Conservation (phyloP, 495 filamentous ascomycete genomes). For the Choiromyces venosus region DNA sequence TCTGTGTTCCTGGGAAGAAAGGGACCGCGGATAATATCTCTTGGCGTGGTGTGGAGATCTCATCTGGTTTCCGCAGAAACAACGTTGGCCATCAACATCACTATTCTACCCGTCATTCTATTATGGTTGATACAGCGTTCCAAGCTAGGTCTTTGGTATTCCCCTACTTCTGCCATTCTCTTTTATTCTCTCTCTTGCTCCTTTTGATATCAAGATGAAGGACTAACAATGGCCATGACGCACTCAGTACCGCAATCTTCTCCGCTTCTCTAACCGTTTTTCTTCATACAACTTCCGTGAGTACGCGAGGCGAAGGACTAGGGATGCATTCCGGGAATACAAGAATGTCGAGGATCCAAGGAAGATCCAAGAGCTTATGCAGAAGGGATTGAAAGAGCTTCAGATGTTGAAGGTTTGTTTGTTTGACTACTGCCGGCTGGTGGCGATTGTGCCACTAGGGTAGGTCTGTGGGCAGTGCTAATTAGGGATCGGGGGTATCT, state of each 20-base stretch:
- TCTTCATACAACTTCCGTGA: conserved; percentile 95
- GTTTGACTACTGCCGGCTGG: neutral
- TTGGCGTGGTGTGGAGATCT: neutral
- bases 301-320: conserved; percentile 83
- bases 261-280: conserved; percentile 82
- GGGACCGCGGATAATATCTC: neutral
- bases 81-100: neutral
- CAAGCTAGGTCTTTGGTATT: conserved; percentile 35
- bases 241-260: conserved; percentile 77
- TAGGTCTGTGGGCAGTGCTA: conserved; percentile 6
- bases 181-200: neutral
- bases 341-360: conserved; percentile 61
- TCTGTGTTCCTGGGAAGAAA: neutral
- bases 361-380: conserved; percentile 77
- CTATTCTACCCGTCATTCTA: neutral
- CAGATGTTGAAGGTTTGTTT: conserved; percentile 82
- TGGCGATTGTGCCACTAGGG: conserved; percentile 2
- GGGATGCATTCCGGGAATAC: conserved; percentile 82
- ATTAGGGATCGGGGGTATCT: conserved; percentile 22
- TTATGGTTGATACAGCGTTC: conserved; percentile 27
- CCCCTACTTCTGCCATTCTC: neutral
- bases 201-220: neutral
- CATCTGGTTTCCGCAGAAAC: neutral
- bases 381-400: conserved; percentile 79
- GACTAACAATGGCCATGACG: neutral